Evolutionary conservation across 2,329 filamentous ascomycete species (phyloP).

Genomic region (Sporothrix mexicana): DNA sequence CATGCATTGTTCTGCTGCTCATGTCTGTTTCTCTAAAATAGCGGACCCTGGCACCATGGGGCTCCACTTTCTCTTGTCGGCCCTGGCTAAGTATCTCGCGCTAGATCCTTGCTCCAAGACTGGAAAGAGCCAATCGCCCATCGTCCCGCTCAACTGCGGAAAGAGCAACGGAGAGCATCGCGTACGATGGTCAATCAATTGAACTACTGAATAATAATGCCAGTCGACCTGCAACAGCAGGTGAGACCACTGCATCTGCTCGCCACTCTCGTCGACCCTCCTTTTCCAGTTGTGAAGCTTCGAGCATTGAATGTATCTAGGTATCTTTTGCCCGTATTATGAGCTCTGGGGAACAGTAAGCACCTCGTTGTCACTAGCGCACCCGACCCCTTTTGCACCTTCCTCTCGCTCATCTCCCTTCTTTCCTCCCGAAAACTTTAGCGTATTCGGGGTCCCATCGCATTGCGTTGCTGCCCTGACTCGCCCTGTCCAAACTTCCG

Average conservation of each 20-base stretch:
- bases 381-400: neutral
- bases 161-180: neutral
- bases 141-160: constrained; percentile 16
- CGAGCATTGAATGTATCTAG: neutral
- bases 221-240: neutral
- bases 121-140: constrained; percentile 23
- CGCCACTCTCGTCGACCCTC: neutral
- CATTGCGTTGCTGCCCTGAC: constrained; percentile 17
- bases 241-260: neutral
- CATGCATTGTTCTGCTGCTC: constrained; percentile 21
- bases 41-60: neutral
- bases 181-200: neutral
- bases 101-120: constrained; percentile 19
- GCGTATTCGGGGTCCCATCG: constrained; percentile 3
- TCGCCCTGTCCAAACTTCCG: neutral
- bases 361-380: constrained; percentile 4
- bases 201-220: neutral
- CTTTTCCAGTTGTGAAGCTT: neutral
- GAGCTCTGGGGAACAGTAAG: neutral
- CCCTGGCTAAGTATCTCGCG: constrained; percentile 29
- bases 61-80: constrained; percentile 20
- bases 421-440: neutral
- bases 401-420: constrained; percentile 22
- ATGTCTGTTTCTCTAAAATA: constrained; percentile 22
- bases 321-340: too few relatives aligned